phyloP scores from a whole-genome alignment of 768 basidiomycete species.

The Rhizopogon rudus region DNA sequence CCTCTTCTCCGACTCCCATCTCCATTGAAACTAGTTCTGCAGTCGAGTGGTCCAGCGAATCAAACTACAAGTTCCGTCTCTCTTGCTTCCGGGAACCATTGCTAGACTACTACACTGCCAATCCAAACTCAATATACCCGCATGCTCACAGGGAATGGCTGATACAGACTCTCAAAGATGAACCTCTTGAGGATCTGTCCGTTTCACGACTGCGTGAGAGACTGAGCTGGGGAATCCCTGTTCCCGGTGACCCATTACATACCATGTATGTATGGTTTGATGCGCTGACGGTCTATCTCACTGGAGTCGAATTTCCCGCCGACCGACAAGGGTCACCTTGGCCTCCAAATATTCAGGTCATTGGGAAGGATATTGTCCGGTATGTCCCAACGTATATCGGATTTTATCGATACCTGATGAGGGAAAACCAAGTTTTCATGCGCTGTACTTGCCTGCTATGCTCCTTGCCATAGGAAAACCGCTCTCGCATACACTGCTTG shows the following conservation, averaged over 20 bases:
- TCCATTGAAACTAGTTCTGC: slow-evolving; percentile 70
- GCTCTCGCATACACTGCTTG: slow-evolving; percentile 45
- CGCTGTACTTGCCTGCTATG: slow-evolving; percentile 84
- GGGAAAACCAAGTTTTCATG: slow-evolving; percentile 61
- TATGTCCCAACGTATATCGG: slow-evolving; percentile 22
- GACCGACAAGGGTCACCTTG: slow-evolving; percentile 34
- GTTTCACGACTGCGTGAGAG: slow-evolving; percentile 75
- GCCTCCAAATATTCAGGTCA: slow-evolving; percentile 82
- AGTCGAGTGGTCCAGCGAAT: slow-evolving; percentile 81
- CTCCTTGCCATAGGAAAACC: slow-evolving; percentile 63
- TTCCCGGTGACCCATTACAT: slow-evolving; percentile 73
- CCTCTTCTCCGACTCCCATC: slow-evolving; percentile 25
- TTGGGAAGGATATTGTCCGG: slow-evolving; percentile 92
- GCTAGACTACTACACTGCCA: slow-evolving; percentile 40
- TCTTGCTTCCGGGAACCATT: slow-evolving; percentile 59
- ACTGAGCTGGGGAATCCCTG: slow-evolving; percentile 80
- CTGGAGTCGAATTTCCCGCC: slow-evolving; percentile 60
- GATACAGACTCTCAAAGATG: slow-evolving; percentile 36
- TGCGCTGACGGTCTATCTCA: slow-evolving; percentile 80
- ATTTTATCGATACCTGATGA: not conserved
- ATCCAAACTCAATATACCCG: slow-evolving; percentile 44
- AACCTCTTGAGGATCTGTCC: slow-evolving; percentile 66
- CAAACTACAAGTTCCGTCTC: slow-evolving; percentile 87
- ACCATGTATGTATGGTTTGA: slow-evolving; percentile 97
- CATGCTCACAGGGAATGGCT: slow-evolving; percentile 50